Base-by-base conservation (phyloP, 192 early-diverging fungal species). In the Geosiphon pyriformis region DNA sequence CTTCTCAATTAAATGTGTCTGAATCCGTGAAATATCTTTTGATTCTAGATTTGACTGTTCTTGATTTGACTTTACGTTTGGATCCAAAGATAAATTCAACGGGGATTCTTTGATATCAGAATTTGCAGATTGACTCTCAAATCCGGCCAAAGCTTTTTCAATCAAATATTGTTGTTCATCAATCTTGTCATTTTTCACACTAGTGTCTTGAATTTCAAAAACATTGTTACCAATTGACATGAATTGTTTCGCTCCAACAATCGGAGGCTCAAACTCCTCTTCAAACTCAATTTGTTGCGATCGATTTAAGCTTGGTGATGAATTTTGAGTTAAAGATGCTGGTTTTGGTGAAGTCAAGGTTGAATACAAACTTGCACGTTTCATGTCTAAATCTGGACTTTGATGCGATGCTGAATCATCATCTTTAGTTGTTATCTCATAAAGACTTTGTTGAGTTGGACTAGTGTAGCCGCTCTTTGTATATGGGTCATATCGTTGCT, bases 171-270 rank as follows among this genome's bases (percentile, higher is more conserved):
- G n/a, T 48, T 63, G 46, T 20, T 0, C 18, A 7, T 0, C 0
- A 6, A 12, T 56, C 0, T 25, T 62, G 18, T 22, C 31, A 50
- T 8, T 63, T 3, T 51, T 26, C 46, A 74, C 66, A 42, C 15
- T 42, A 42, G 6, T 42, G 7, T 10, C 15, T 6, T 42, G 6
- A 20, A 79, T 33, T 30, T 76, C 69, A 48, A 79, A 76, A 37
- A 76, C 61, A 64, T 76, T 79, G n/a, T 53, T 59, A 31, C 78
- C 78, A 31, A 79, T 66, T n/a, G 72, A 33, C 61, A 79, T 62
- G 6, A 76, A 51, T 27, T 74, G 65, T 37, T 73, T 70, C 22
- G 75, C 66, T 49, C 72, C 30, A 1, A 75, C 75, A 65, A 76
- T 72, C 20, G 76, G 59, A 1, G 59, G 34, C 12, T 70, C 62